Conservation (phyloP, 352 stramenopile genomes). For the Phytophthora quininea region DNA sequence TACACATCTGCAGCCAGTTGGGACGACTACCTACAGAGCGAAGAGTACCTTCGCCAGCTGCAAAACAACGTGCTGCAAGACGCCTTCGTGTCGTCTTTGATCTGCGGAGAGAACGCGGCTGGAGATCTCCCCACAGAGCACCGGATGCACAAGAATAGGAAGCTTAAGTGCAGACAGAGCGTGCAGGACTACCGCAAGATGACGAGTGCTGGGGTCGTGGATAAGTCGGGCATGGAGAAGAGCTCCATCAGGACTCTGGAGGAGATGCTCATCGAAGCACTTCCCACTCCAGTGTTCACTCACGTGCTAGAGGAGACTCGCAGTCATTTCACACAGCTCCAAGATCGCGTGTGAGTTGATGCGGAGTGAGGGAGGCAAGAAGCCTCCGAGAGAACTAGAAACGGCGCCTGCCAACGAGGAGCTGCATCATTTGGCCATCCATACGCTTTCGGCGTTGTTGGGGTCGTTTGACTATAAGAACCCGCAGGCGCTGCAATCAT, state of each 20-base stretch:
- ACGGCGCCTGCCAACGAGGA: slow-evolving; percentile 52
- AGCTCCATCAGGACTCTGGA: slow-evolving; percentile 76
- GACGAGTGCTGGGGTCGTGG: slow-evolving; percentile 80
- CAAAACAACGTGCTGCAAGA: slow-evolving; percentile 81
- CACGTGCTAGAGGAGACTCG: slow-evolving; percentile 75
- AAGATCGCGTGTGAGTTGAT: slow-evolving; percentile 66
- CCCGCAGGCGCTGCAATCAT: slow-evolving; percentile 56
- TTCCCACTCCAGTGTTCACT: slow-evolving; percentile 82
- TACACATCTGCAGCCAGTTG: slow-evolving; percentile 71
- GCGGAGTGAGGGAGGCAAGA: slow-evolving; percentile 51
- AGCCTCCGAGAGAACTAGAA: slow-evolving; percentile 44
- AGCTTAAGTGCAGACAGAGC: slow-evolving; percentile 81
- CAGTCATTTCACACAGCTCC: slow-evolving; percentile 84
- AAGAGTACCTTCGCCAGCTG: slow-evolving; percentile 73
- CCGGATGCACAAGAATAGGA: slow-evolving; percentile 87
- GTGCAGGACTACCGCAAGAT: slow-evolving; percentile 83
- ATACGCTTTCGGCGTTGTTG: slow-evolving; percentile 75
- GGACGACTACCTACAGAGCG: slow-evolving; percentile 87
- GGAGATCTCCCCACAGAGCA: slow-evolving; percentile 85
- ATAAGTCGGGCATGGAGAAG: slow-evolving; percentile 76
- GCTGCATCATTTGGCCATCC: slow-evolving; percentile 85
- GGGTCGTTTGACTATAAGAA: slow-evolving; percentile 72
- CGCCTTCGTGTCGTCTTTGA: slow-evolving; percentile 76
- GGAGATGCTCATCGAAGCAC: slow-evolving; percentile 77
- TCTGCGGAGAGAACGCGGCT: slow-evolving; percentile 73